Evolutionary conservation across 2,329 filamentous ascomycete species (phyloP), one percentile per base, ranked within the genome.

Genomic region (Simplicillium aogashimaense): DNA sequence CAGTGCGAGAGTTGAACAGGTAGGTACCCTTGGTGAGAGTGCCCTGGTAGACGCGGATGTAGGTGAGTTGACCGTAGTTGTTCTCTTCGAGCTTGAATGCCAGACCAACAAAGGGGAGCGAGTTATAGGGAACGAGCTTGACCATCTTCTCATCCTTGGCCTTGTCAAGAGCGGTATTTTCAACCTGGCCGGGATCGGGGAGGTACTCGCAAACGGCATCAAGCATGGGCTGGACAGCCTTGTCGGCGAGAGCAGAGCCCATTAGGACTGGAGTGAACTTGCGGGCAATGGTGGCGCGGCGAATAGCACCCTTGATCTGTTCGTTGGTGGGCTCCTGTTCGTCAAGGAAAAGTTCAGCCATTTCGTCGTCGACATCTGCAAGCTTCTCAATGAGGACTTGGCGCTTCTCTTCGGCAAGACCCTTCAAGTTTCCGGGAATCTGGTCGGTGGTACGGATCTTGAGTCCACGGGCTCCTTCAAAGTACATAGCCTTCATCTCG

Each of bases 81-180:
- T 90, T 94, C 66, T 98, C 92, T 72, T 98, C 92, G 16, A 98
- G 79, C 73, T 98, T 98, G 74, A 98, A 98, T 9, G 92, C 92
- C 47, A 98, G 73, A 37, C 92, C 92, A 41, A 95, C 88, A 55
- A 97, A 95, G 1, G 92, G 92, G 17, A 95, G 71, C 16, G 86
- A 83, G 64, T 94, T 92, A 69, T 97, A 95, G 2, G 90, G 88
- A 14, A 95, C 79, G 41, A 98, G 77, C 59, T 90, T 84, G 44
- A 95, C 89, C 3, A 80, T 74, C 37, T 81, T 76, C 62, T 98
- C 92, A 34, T 70, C 70, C 53, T 84, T 78, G 56, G 81, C 78
- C 58, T 81, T 82, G 63, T 98, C 90, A 41, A 98, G 75, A 7
- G 89, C 92, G 54, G 85, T 67, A 66, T 97, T 97, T 58, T 86